A percentile compares a stretch with the other conserved stretches of the same genome.
Evolutionary conservation across 352 stramenopile species (phyloP).

Genomic region (Globisporangium nodosum): DNA sequence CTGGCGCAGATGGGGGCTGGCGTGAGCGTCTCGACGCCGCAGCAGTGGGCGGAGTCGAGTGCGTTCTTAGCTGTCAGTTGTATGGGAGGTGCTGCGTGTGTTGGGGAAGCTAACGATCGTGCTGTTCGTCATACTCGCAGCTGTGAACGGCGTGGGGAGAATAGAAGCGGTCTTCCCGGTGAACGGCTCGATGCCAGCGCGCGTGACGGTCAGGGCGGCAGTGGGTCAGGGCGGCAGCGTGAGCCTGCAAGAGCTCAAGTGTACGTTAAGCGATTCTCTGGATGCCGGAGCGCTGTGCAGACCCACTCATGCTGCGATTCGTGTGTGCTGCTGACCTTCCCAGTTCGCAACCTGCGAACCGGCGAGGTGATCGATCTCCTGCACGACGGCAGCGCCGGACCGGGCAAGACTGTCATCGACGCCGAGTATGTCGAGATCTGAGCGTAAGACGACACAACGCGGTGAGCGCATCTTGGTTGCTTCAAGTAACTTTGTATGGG

Average conservation of each 20-base stretch:
- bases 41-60: constrained; percentile 77
- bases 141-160: constrained; percentile 55
- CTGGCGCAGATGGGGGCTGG: constrained; percentile 36
- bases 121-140: constrained; percentile 19
- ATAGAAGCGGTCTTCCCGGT: constrained; percentile 68
- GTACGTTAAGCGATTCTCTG: constrained; percentile 25
- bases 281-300: not conserved
- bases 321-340: not conserved
- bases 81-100: not conserved
- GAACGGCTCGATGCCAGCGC: constrained; percentile 26
- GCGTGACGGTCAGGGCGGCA: constrained; percentile 50
- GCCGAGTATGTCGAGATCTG: constrained; percentile 69
- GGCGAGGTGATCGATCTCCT: constrained; percentile 66
- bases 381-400: constrained; percentile 28
- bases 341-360: constrained; percentile 51
- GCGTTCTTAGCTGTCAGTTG: constrained; percentile 12
- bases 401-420: constrained; percentile 58
- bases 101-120: not conserved
- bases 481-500: too few relatives aligned
- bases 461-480: not conserved
- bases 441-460: constrained; percentile 10
- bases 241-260: constrained; percentile 54
- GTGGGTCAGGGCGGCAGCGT: constrained; percentile 32
- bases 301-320: not conserved
- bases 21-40: constrained; percentile 45